phyloP scores from a whole-genome alignment of 495 filamentous ascomycete species.

The Xylaria cubensis region DNA sequence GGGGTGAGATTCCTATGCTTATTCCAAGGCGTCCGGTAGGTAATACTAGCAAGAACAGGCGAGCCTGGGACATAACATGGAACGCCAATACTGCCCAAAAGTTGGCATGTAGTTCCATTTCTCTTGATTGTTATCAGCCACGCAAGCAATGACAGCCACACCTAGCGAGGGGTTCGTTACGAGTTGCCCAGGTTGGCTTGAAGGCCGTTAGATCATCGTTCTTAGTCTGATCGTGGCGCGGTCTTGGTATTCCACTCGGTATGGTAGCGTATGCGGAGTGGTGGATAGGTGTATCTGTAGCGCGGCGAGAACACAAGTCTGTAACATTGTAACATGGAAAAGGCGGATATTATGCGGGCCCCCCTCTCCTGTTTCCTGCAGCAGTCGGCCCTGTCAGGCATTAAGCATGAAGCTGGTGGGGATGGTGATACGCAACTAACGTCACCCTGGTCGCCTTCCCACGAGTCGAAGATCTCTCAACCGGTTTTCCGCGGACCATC shows the following conservation, averaged over 20 bases:
- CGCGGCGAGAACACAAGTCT: background rate
- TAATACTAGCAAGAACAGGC: background rate
- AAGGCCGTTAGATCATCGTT: slow-evolving; percentile 26
- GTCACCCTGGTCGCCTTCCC: slow-evolving; percentile 26
- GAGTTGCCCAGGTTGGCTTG: slow-evolving; percentile 21
- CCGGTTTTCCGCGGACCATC: slow-evolving; percentile 34
- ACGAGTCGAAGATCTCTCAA: slow-evolving; percentile 22
- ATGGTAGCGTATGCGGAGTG: background rate
- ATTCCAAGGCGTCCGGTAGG: background rate
- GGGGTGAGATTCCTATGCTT: background rate
- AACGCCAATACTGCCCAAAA: slow-evolving; percentile 6
- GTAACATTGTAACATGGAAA: slow-evolving; percentile 1
- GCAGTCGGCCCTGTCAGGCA: background rate
- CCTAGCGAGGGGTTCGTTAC: slow-evolving; percentile 3
- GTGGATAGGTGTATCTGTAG: slow-evolving; percentile 6
- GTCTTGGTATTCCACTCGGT: background rate
- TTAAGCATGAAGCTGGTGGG: slow-evolving; percentile 10
- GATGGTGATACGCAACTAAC: slow-evolving; percentile 22
- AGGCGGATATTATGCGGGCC: background rate
- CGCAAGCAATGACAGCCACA: slow-evolving; percentile 29
- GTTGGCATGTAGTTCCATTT: slow-evolving; percentile 8
- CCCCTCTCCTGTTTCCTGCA: slow-evolving; percentile 5
- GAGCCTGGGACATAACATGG: slow-evolving; percentile 16
- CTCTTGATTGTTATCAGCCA: slow-evolving; percentile 17
- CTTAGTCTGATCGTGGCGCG: slow-evolving; percentile 14